Conservation (phyloP, 805 yeast species). For the Saccharomycopsis amapae region DNA sequence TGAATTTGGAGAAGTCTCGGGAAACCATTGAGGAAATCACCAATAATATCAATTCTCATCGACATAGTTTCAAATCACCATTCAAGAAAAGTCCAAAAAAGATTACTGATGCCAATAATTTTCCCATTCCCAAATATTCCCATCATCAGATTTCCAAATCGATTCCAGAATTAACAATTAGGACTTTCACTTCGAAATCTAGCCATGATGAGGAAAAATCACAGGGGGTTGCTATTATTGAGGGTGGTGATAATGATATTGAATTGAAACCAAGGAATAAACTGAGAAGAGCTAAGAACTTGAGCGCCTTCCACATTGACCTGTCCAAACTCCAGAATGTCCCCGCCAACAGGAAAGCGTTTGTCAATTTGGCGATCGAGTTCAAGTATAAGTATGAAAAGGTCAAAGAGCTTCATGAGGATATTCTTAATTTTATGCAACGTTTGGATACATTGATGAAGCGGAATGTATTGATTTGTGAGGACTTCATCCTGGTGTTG, state of each 20-base stretch:
- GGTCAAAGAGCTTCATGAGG: not conserved
- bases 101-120: too few species aligned
- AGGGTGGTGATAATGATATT: not conserved
- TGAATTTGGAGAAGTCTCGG: not conserved
- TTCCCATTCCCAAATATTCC: too few species aligned
- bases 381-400: slow-evolving; percentile 11
- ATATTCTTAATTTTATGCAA: not conserved
- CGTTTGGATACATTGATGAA: not conserved
- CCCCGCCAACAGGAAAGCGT: slow-evolving; percentile 9
- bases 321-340: slow-evolving; percentile 5
- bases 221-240: not conserved
- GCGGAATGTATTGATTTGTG: not conserved
- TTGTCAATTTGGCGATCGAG: slow-evolving; percentile 12
- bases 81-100: too few species aligned
- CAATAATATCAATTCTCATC: not conserved
- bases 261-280: not conserved
- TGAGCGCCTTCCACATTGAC: slow-evolving; percentile 3
- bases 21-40: slow-evolving; percentile 2
- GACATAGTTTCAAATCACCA: too few species aligned
- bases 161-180: too few species aligned
- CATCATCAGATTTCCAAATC: too few species aligned
- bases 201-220: not conserved
- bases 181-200: too few species aligned
- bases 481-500: not conserved
- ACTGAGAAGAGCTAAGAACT: not conserved